Evolutionary conservation across 768 basidiomycete genomes (phyloP), one percentile per base, ranked within the genome.

Genomic region (Heimioporus sp.): DNA sequence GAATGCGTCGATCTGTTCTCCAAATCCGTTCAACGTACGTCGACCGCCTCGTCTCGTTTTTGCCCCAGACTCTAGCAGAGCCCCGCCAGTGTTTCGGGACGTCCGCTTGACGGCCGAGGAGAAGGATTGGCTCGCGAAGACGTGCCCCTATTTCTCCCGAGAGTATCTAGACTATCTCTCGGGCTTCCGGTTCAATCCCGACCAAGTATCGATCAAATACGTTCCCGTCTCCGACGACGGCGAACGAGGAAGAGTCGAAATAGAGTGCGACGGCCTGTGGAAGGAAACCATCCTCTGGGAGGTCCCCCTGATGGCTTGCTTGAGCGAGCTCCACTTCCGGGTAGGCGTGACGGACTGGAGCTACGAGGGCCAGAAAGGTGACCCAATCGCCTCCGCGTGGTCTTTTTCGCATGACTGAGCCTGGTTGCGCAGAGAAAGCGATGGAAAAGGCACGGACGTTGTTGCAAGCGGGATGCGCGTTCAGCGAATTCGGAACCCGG

Each of bases 221-320:
- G 65, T 79, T 8, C 89, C 91, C 0, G 55, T 74, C 20, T 75
- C 77, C 4, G 66, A 73, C 5, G 78, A 83, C 36, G 72, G 71
- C 43, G 66, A 73, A 47, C 63, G 67, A 51, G 95, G 93, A 5
- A 67, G 72, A 34, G 70, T 95, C 34, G 82, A 91, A 59, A 87
- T 99, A 48, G 82, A 85, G 55, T 80, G 82, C 6, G 62, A 62
- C 28, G 94, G 92, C 8, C 78, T 77, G 6, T 95, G 92, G 92
- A 71, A 72, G 0, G 90, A 94, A 57, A 80, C 90, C 8, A 96
- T 98, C 52, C 73, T 97, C 24, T 99, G 96, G 85, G 97, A 98
- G 72, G 93, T 98, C 1, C 95, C 93, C 1, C 73, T 98, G 46
- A 94, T 98, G 92, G 85, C 93, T 13, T 84, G 84, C 56, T 74